phyloP scores from a whole-genome alignment of 2,329 filamentous ascomycete genomes.

The Fusarium xyrophilum region DNA sequence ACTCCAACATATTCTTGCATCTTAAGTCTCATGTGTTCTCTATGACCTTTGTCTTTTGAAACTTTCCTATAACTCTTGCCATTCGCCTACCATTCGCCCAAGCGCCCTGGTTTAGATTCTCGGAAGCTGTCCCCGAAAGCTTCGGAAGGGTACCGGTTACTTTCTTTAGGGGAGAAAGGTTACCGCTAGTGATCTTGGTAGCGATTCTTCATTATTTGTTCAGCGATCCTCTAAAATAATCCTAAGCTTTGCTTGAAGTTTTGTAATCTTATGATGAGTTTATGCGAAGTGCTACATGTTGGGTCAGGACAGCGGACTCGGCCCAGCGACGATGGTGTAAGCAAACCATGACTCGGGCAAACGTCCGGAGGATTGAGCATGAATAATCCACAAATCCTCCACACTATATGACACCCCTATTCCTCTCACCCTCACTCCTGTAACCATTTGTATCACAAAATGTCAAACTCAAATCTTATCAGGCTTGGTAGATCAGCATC shows the following conservation, averaged over 20 bases:
- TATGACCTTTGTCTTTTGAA: no score
- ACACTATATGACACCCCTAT: background rate
- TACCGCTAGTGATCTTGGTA: no score
- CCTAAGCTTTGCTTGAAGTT: accelerated
- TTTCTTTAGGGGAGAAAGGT: no score
- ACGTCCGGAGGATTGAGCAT: background rate
- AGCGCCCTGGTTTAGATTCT: accelerated
- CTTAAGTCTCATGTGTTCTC: accelerated
- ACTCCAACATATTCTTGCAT: accelerated
- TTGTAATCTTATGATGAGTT: accelerated
- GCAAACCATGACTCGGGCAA: conserved; percentile 2
- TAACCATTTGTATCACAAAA: accelerated
- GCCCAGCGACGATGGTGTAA: background rate
- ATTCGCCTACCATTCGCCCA: no score
- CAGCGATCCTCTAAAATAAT: accelerated
- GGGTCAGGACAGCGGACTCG: no score
- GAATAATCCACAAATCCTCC: background rate
- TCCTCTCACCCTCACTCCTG: accelerated
- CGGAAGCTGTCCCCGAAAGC: background rate
- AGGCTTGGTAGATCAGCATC: conserved; percentile 1
- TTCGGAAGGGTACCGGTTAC: background rate
- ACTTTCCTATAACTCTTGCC: accelerated
- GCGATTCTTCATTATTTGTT: accelerated
- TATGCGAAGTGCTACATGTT: background rate
- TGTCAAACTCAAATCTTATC: background rate